Percentiles rank a stretch among this genome's conserved stretches.
Conservation (phyloP, 2,329 filamentous ascomycete species). For the Ophiocordyceps robertsii region DNA sequence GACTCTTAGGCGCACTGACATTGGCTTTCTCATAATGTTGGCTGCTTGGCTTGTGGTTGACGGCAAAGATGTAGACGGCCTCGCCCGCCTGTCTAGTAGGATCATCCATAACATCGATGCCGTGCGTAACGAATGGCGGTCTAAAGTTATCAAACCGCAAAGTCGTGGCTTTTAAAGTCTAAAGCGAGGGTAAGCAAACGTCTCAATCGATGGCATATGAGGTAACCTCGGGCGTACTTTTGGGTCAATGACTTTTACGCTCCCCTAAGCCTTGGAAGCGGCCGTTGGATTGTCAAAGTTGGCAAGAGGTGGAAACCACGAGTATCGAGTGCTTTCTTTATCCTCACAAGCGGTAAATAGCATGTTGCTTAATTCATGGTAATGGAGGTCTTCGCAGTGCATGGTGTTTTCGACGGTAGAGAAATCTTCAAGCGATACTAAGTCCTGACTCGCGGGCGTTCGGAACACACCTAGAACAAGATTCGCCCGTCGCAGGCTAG, state of each 20-base stretch:
- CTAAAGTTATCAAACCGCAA: slow-evolving; percentile 37
- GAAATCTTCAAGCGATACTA: slow-evolving; percentile 15
- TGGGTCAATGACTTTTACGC: slow-evolving; percentile 39
- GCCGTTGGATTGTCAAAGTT: slow-evolving; percentile 26
- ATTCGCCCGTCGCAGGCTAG: background rate
- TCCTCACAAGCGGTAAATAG: slow-evolving; percentile 46
- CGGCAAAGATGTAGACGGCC: slow-evolving; percentile 43
- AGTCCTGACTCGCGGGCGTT: slow-evolving; percentile 6
- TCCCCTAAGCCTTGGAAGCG: slow-evolving; percentile 22
- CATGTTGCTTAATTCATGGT: slow-evolving; percentile 30
- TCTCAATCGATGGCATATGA: slow-evolving; percentile 22
- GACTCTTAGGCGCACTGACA: slow-evolving; percentile 21
- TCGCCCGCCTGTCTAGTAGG: slow-evolving; percentile 16
- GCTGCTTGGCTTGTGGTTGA: slow-evolving; percentile 44
- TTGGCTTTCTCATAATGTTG: slow-evolving; percentile 15
- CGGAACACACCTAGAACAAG: slow-evolving; percentile 15
- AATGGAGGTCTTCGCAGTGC: slow-evolving; percentile 47
- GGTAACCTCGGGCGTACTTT: slow-evolving; percentile 20
- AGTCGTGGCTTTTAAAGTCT: slow-evolving; percentile 18
- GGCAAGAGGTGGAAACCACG: slow-evolving; percentile 38
- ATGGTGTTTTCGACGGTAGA: slow-evolving; percentile 34
- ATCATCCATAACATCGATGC: slow-evolving; percentile 45
- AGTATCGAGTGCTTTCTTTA: slow-evolving; percentile 21
- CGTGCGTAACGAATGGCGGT: slow-evolving; percentile 42
- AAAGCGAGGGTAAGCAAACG: slow-evolving; percentile 6